Conservation (phyloP, 768 basidiomycete species). For the Artomyces pyxidatus region DNA sequence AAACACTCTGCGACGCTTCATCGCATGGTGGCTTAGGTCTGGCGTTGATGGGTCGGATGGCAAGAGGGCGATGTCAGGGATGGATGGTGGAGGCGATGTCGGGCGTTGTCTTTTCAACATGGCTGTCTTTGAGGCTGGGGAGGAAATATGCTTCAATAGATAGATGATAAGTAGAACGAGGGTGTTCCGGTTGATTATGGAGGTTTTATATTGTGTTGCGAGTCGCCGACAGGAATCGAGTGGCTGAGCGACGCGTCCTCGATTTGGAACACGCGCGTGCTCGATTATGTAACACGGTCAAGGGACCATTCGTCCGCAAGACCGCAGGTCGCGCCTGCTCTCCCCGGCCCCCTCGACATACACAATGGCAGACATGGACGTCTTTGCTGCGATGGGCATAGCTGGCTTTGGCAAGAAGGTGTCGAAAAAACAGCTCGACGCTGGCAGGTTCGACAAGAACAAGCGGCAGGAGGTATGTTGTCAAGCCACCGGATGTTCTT, state of each 20-base stretch:
- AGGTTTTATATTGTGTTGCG: too few relatives aligned
- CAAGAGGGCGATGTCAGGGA: conserved; percentile 6
- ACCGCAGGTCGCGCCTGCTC: too few relatives aligned
- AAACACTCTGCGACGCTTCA: conserved; percentile 47
- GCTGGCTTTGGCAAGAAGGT: conserved; percentile 72
- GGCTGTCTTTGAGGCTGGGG: too few relatives aligned
- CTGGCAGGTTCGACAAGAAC: conserved; percentile 71
- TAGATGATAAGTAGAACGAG: too few relatives aligned
- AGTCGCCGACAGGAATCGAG: too few relatives aligned
- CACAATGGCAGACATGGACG: conserved; percentile 53
- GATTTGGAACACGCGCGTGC: background rate
- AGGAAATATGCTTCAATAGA: too few relatives aligned
- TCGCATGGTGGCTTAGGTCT: conserved; percentile 20
- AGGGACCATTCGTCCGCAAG: too few relatives aligned
- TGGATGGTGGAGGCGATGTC: conserved; percentile 12
- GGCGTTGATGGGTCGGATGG: conserved; percentile 21
- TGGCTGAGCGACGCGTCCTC: background rate
- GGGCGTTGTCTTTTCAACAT: conserved; percentile 19
- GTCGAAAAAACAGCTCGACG: conserved; percentile 61
- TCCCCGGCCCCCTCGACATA: too few relatives aligned
- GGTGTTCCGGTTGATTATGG: too few relatives aligned
- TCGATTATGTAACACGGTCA: background rate
- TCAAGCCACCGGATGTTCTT: too few relatives aligned
- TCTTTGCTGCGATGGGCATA: conserved; percentile 80
- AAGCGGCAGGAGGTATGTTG: conserved; percentile 42